Percentiles rank a stretch among this genome's conserved stretches.
Conservation (phyloP, 768 basidiomycete species). For the Xanthoconium stramineum region DNA sequence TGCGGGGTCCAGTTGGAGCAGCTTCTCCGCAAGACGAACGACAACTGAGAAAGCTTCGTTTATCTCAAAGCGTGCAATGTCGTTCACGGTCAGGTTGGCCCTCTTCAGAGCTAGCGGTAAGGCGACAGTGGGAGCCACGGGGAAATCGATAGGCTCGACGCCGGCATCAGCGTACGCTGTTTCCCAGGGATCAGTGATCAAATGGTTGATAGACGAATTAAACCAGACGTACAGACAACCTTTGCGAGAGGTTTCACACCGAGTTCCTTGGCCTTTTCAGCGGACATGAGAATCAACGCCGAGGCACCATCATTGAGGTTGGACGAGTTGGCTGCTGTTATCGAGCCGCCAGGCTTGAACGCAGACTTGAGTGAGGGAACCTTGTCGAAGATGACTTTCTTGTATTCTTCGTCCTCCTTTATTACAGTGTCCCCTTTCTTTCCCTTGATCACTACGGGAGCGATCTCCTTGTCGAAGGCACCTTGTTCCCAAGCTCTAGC, state of each 20-base stretch:
- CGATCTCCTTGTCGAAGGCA: conserved; percentile 83
- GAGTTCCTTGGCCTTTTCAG: conserved; percentile 87
- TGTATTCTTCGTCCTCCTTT: conserved; percentile 97
- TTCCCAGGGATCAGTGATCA: conserved; percentile 3
- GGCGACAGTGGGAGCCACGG: conserved; percentile 88
- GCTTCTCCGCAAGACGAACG: conserved; percentile 85
- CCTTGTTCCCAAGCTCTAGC: conserved; percentile 88
- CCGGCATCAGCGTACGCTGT: conserved; percentile 96
- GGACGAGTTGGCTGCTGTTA: conserved; percentile 97
- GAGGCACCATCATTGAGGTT: conserved; percentile 95
- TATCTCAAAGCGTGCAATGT: conserved; percentile 91
- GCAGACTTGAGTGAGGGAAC: conserved; percentile 83
- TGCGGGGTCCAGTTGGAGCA: conserved; percentile 75
- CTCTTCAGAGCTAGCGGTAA: conserved; percentile 84
- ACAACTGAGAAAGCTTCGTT: conserved; percentile 99
- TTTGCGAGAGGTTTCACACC: conserved; percentile 92
- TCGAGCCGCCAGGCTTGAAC: conserved; percentile 84
- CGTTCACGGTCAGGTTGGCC: conserved; percentile 76
- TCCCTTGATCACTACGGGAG: conserved; percentile 85
- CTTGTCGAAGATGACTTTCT: conserved; percentile 93
- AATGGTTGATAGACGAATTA: background rate
- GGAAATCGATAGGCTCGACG: conserved; percentile 96
- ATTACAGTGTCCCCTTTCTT: conserved; percentile 92
- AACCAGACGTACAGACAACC: conserved; percentile 71
- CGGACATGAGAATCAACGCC: conserved; percentile 91